A percentile compares a stretch with the other conserved stretches of the same genome.
Conservation (phyloP, 169 alveolate genomes). For the Blepharisma undulans region DNA sequence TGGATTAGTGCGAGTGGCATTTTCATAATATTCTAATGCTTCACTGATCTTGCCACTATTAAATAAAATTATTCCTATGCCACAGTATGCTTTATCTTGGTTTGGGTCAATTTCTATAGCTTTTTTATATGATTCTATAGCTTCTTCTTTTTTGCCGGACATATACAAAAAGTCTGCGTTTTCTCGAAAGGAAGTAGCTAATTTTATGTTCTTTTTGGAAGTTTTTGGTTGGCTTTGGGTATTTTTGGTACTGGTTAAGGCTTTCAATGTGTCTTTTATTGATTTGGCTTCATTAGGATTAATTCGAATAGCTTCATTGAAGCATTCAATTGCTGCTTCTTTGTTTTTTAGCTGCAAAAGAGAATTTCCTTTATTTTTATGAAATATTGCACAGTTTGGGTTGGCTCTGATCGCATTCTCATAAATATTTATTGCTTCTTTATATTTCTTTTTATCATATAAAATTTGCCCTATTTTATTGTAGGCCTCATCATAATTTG, state of each 20-base stretch:
- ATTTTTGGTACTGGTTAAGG: no score
- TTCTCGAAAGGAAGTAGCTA: no score
- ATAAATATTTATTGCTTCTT: not conserved
- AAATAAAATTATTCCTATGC: not conserved
- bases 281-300: conserved; percentile 46
- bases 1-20: no score
- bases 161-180: no score
- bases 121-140: not conserved
- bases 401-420: not conserved
- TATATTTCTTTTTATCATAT: not conserved
- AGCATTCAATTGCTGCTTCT: conserved; percentile 49
- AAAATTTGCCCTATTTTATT: not conserved
- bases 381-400: not conserved
- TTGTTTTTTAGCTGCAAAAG: conserved; percentile 36
- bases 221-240: no score
- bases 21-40: no score
- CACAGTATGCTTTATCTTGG: not conserved
- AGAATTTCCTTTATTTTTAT: conserved; percentile 50
- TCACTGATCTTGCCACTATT: no score
- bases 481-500: not conserved
- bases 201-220: no score
- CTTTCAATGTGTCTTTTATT: conserved; percentile 34
- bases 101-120: not conserved
- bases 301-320: conserved; percentile 43
- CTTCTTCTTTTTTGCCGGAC: not conserved